Evolutionary conservation across 176 grass and related monocot species (phyloP), one percentile per base, ranked within the genome.

Genomic region (Aegilops speltoides): DNA sequence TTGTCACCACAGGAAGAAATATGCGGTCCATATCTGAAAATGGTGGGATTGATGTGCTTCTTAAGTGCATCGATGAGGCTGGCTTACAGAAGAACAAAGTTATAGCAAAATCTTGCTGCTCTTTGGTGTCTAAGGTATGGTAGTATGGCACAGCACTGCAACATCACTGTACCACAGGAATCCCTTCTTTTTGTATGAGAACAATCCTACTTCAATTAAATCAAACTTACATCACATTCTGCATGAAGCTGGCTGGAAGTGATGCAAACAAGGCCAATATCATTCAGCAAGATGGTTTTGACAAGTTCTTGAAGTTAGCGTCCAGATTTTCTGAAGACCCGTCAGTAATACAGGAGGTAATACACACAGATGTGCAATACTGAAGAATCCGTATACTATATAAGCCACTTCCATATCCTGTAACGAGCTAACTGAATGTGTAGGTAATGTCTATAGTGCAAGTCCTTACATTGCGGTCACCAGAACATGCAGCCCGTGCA

Each of bases 41-140:
- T 85, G 97, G 97, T 46, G 97, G 97, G 17, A 94, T 98, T 64
- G 92, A 96, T 91, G 84, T 94, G 86, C 95, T 88, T 78, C 88
- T 98, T 64, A 79, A 75, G 38, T 96, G 88, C 77, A 88, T 98
- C 57, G 87, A 96, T 83, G 88, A 91, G 64, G 93, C 90, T 89
- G 78, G 92, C 11, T 52, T 90, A 46, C 90, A 88, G 8, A 89
- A 91, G 62, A 88, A 91, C 81, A 91, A 91, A 87, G 52, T 87
- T 54, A 86, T 85, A 69, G 97, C 90, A 73, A 94, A 77, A 87
- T 82, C 87, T 78, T 98, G 90, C 73, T 96, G 93, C 70, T 96
- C 97, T 85, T 85, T 98, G 88, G 74, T 98, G 76, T 93, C 93
- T 60, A 94, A 96, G 97, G 96, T 98, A 75, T 66, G 76, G n/a